A percentile compares a stretch with the other conserved stretches of the same genome.
These are phyloP conservation scores for Argentina anserina DNA, from an alignment of 306 rosid genomes.

Conservation along the genomic window DNA sequence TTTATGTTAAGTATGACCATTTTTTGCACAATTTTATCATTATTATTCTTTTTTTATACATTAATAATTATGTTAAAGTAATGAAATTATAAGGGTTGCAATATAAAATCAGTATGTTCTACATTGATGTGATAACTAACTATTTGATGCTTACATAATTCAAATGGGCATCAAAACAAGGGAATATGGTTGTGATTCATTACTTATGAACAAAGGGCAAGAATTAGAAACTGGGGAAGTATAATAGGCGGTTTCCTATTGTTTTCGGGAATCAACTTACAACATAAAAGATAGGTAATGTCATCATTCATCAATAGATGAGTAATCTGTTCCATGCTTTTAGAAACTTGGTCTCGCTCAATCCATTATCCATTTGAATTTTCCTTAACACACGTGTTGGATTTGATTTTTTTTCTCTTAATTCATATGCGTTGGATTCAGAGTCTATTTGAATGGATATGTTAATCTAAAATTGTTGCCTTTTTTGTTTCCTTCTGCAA, in stretches of 20 bases:
- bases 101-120: not conserved
- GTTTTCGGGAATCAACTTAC: not conserved
- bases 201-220: not conserved
- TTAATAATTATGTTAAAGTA: no score
- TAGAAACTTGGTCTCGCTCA: not conserved
- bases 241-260: not conserved
- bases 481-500: not conserved
- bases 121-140: not conserved
- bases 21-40: no score
- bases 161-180: not conserved
- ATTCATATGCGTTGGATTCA: not conserved
- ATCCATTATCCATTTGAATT: not conserved
- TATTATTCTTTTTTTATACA: no score
- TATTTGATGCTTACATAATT: not conserved
- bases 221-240: not conserved
- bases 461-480: not conserved
- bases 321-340: not conserved
- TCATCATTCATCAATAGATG: not conserved
- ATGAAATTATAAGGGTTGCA: not conserved
- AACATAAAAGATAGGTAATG: not conserved
- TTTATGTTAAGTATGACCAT: no score
- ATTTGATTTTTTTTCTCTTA: not conserved
- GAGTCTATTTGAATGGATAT: not conserved
- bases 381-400: not conserved
- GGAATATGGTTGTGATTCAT: not conserved